phyloP scores from a whole-genome alignment of 495 filamentous ascomycete genomes.

The Lepidopterella palustris region DNA sequence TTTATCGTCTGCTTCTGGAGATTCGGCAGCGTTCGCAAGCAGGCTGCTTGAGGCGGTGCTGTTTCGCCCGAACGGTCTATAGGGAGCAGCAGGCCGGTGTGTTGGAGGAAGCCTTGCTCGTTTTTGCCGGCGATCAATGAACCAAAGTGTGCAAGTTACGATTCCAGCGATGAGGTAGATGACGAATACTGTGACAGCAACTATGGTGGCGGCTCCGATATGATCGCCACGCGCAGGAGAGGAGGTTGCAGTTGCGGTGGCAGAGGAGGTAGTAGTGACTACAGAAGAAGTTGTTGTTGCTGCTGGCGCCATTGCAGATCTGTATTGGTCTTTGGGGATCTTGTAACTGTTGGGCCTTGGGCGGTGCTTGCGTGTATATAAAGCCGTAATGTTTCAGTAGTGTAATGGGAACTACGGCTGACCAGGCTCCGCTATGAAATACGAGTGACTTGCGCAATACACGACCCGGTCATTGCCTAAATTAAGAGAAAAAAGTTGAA shows the following conservation, averaged over 20 bases:
- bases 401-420: not conserved
- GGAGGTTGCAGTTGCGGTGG: not conserved
- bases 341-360: not conserved
- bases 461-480: not conserved
- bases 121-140: not conserved
- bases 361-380: not conserved
- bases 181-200: not conserved
- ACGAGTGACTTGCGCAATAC: not conserved
- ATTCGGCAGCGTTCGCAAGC: not conserved
- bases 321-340: not conserved
- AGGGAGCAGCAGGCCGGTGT: not conserved
- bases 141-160: not conserved
- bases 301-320: not conserved
- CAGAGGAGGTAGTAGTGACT: not conserved
- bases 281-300: slow-evolving; percentile 1
- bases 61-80: not conserved
- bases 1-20: not conserved
- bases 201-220: not conserved
- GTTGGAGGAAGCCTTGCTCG: not conserved
- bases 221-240: not conserved
- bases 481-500: not conserved
- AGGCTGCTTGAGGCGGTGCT: not conserved
- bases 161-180: not conserved
- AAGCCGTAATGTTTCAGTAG: not conserved
- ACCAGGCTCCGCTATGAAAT: not conserved